Base-by-base conservation (phyloP, 192 early-diverging fungal genomes). In the Backusella psychrophila region DNA sequence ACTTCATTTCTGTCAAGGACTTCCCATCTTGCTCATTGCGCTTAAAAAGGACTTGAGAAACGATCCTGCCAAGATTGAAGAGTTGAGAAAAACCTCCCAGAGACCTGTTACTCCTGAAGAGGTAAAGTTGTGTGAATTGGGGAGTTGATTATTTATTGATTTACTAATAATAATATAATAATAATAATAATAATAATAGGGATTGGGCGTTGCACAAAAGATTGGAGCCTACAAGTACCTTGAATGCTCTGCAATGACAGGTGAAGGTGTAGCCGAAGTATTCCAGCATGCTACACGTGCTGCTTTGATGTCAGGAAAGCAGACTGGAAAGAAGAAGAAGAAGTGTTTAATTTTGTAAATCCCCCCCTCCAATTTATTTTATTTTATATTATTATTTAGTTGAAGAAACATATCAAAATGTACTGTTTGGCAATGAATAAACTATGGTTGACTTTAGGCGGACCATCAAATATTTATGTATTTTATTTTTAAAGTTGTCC, bases 21-120 rank as follows among this genome's bases (percentile, higher is more conserved):
- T 95, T 29, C 95, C 95, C 26, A 93, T 95, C 78, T 80, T 96
- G 59, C 83, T 97, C 63, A 92, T 97, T 80, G 94, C 88, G 11
- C 92, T 91, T 83, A 97, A 97, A 86, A 93, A 91, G 80, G 95
- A 97, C 87, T 85, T 97, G 73, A 87, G 95, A 69, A 89, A 91
- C 77, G 94, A 97, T 80, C 87, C 87, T 42, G 79, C 83, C 52
- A 91, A 91, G n/a, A 91, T 95, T 67, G 90, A 90, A 66, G 91
- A 93, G 71, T 83, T 97, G 23, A 84, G 86, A 83, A 93, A 89
- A 80, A 90, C 82, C 53, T 82, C 90, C 74, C 91, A 93, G 77
- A 82, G 85, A 44, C 94, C 94, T 34, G 95, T 96, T 39, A 85
- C 90, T 35, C 70, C 84, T 42, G 88, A 93, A 79, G 87, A 94